Base-by-base conservation (phyloP, 495 filamentous ascomycete species). In the Penicillium angulare region DNA sequence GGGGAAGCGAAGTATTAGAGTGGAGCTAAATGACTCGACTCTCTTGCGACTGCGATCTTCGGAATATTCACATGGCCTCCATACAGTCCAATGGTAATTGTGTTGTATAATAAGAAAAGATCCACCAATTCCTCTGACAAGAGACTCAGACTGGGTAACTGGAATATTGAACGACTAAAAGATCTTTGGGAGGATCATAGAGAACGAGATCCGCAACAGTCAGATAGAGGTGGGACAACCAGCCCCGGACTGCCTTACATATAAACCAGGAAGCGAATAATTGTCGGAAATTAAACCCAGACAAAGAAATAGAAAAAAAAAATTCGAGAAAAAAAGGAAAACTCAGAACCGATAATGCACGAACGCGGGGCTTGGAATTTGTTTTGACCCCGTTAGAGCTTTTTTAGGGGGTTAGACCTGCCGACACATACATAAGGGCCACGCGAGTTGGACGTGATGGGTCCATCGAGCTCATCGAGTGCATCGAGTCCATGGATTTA, bases 381-480 rank as follows among this genome's bases (percentile, higher is more conserved):
- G n/a, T n/a, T n/a, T n/a, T n/a, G n/a, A 13, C n/a, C 3, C 21
- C 21, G 15, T 23, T 24, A 15, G 20, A 41, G 38, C n/a, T 23
- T 41, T 41, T 41, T 41, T 41, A 41, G 38, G 21, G 38, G 38
- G 21, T 41, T 41, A 41, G 48, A 35, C 15, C 17, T 43, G 17
- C 36, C 47, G 34, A 49, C 35, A 38, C 18, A 24, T 26, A 35
- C 38, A 55, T 24, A n/a, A 23, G n/a, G n/a, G 20, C 34, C 34
- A 38, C 34, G 34, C 34, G 34, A 20, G 34, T 38, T 38, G 34
- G n/a, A n/a, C n/a, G n/a, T n/a, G 34, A 38, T 38, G 34, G 34
- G 38, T 41, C 20, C 27, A 31, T 10, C 10, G 5, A 10, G 26
- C 10, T 5, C 26, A 31, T 31, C 2, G 1, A 12, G 27, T 31